Conservation (phyloP, 2,329 filamentous ascomycete genomes). For the Alternaria viburni region DNA sequence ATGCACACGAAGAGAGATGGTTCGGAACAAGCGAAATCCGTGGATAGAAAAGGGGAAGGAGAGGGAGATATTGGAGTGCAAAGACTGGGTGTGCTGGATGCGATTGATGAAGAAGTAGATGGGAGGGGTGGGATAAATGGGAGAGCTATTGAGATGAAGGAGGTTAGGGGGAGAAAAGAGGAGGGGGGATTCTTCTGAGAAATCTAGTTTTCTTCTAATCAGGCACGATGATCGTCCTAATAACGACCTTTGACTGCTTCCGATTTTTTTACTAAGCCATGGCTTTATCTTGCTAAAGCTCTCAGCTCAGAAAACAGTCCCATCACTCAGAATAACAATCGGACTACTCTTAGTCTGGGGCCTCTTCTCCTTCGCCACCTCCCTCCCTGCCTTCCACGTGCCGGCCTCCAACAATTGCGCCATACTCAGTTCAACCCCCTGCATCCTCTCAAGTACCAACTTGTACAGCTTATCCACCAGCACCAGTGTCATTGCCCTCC, state of each 20-base stretch:
- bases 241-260: neutral
- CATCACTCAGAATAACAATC: constrained; percentile 39
- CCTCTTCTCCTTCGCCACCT: constrained; percentile 30
- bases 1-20: neutral
- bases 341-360: constrained; percentile 37
- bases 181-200: neutral
- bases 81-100: neutral
- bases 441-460: constrained; percentile 72
- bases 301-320: constrained; percentile 32
- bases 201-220: neutral
- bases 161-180: neutral
- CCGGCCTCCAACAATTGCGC: constrained; percentile 92
- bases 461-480: constrained; percentile 72
- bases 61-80: neutral
- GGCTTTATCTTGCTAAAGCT: no score
- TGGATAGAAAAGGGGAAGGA: neutral
- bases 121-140: neutral
- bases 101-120: neutral
- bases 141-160: neutral
- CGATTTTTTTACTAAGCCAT: neutral
- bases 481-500: constrained; percentile 74
- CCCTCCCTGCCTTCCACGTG: constrained; percentile 75
- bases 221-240: neutral
- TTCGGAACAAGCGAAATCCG: neutral
- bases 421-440: constrained; percentile 72